phyloP scores from a whole-genome alignment of 768 basidiomycete genomes.

The Myochromella boudieri region DNA sequence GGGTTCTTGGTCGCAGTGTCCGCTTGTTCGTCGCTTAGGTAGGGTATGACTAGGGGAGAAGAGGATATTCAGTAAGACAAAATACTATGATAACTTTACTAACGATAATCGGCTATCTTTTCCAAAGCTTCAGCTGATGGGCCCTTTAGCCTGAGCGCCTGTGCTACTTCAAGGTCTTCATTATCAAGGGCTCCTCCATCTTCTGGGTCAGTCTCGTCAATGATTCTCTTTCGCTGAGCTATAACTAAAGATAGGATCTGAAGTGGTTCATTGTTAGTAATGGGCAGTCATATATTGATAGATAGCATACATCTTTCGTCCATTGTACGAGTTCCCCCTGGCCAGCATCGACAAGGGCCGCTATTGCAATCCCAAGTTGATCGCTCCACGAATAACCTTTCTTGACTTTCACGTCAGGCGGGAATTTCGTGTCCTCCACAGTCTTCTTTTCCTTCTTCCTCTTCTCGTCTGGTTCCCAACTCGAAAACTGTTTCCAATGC shows the following conservation, averaged over 20 bases:
- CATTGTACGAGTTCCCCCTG: slow-evolving; percentile 70
- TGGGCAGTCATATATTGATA: neutral
- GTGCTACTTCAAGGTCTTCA: slow-evolving; percentile 18
- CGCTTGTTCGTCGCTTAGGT: slow-evolving; percentile 70
- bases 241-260: slow-evolving; percentile 67
- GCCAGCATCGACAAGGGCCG: slow-evolving; percentile 66
- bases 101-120: slow-evolving; percentile 77
- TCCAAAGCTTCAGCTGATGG: slow-evolving; percentile 70
- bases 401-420: slow-evolving; percentile 77
- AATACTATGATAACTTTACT: slow-evolving; percentile 31
- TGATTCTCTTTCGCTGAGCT: slow-evolving; percentile 54
- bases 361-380: slow-evolving; percentile 84
- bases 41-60: slow-evolving; percentile 62
- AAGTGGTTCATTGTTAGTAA: slow-evolving; percentile 3
- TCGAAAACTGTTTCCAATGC: slow-evolving; percentile 84
- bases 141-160: slow-evolving; percentile 25
- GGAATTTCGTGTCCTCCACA: slow-evolving; percentile 45
- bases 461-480: slow-evolving; percentile 63
- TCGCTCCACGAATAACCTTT: slow-evolving; percentile 89
- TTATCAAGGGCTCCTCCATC: slow-evolving; percentile 33
- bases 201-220: slow-evolving; percentile 51
- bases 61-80: no score
- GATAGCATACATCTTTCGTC: slow-evolving; percentile 74
- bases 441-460: slow-evolving; percentile 31
- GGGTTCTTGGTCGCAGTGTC: slow-evolving; percentile 76